Evolutionary conservation across 2,329 filamentous ascomycete species (phyloP).

Genomic region (Fusarium palustre): DNA sequence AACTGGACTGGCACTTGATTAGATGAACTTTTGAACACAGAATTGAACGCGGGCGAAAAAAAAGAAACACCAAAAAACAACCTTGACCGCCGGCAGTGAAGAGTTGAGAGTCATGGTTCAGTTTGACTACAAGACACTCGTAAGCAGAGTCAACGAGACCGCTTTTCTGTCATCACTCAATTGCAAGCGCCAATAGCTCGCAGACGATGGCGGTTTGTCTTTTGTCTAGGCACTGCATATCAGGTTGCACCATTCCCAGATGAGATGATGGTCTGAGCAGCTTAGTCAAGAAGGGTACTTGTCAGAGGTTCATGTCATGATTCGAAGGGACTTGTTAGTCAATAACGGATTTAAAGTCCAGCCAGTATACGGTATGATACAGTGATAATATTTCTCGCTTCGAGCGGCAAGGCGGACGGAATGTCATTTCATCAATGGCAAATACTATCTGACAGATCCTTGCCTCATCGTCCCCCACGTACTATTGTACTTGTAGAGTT

Average conservation of each 20-base stretch:
- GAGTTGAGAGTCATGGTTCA: slow-evolving; percentile 14
- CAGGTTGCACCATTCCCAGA: slow-evolving; percentile 34
- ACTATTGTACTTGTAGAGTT: background rate
- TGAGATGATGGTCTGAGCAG: slow-evolving; percentile 16
- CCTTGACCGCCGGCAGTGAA: background rate
- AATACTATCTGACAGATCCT: background rate
- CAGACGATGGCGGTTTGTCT: slow-evolving; percentile 37
- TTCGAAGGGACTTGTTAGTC: slow-evolving; percentile 26
- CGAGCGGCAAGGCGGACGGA: background rate
- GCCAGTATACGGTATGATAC: background rate
- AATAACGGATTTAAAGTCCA: background rate
- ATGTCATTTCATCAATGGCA: background rate
- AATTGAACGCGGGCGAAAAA: background rate
- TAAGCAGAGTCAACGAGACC: slow-evolving; percentile 19
- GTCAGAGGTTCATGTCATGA: slow-evolving; percentile 35
- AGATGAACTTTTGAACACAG: slow-evolving; percentile 33
- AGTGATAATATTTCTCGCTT: background rate
- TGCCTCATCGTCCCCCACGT: background rate
- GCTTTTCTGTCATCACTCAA: slow-evolving; percentile 1
- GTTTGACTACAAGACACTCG: background rate
- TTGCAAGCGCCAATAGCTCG: slow-evolving; percentile 11
- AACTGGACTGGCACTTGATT: slow-evolving; percentile 20
- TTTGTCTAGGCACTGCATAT: slow-evolving; percentile 18
- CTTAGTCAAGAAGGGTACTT: slow-evolving; percentile 28
- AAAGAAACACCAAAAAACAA: slow-evolving; percentile 1